Evolutionary conservation across 768 basidiomycete genomes (phyloP), one percentile per base, ranked within the genome.

Genomic region (Tubosaeta sp.): DNA sequence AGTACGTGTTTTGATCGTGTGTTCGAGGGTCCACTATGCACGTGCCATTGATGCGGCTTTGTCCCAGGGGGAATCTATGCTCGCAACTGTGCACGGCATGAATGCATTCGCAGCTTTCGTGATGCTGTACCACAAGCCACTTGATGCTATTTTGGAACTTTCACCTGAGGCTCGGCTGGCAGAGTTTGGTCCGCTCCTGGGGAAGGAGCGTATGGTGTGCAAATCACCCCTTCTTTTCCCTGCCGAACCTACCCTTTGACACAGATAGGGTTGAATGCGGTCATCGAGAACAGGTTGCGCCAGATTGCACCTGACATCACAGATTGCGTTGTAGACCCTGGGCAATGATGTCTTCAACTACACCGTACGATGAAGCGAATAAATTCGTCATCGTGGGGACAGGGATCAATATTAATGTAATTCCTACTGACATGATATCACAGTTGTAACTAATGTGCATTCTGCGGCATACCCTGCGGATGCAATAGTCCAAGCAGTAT

Each of bases 101-200:
- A 91, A 91, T 52, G 68, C 72, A 6, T 87, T 88, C 62, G 81
- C 82, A 1, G 82, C 88, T 6, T 75, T 79, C n/a, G 67, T 84
- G 4, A 76, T 91, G 51, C 68, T 89, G 2, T 80, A 75, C 48
- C 76, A 81, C 52, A 72, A 74, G 7, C 69, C 74, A 5, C 59
- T 86, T 6, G 76, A 83, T 14, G 74, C 79, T 4, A 81, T 88
- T 59, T 59, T 91, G 25, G 73, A 78, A 13, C 65, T 78, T 66
- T 63, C 70, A 9, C 63, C 79, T 4, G 75, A 84, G 37, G 73
- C 68, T 34, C 73, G 86, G 46, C 37, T 78, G 10, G 65, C 72
- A 13, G 63, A 67, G 32, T 83, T 81, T 63, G 76, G 73, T 1
- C 56, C 53, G 1, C 67, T 80, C 7, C 63, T 88, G 37, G 84